These are phyloP conservation scores for Escovopsis sp. DNA, from an alignment of 2,329 filamentous ascomycete genomes.

Conservation along the genomic window DNA sequence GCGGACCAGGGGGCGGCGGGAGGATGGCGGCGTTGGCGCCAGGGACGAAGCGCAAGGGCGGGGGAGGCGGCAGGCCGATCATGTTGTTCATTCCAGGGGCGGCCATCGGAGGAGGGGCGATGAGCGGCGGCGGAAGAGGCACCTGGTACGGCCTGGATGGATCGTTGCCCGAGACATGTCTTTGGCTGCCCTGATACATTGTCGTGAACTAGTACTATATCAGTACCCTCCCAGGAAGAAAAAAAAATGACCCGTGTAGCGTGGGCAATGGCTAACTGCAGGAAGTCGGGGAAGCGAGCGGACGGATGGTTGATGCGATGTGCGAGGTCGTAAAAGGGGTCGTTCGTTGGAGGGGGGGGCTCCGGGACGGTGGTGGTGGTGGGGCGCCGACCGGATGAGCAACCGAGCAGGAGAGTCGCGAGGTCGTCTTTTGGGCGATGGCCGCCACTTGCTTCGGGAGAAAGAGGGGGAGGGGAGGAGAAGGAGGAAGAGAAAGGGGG, in stretches of 20 bases:
- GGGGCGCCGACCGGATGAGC: too few species aligned
- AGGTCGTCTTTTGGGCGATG: too few species aligned
- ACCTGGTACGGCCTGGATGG: constrained; percentile 38
- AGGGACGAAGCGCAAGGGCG: constrained; percentile 36
- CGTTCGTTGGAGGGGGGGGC: too few species aligned
- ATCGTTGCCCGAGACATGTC: constrained; percentile 32
- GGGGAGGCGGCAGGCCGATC: constrained; percentile 39
- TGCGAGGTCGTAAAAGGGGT: too few species aligned
- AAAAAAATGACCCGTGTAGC: neutral
- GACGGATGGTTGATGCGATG: neutral
- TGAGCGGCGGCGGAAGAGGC: constrained; percentile 41
- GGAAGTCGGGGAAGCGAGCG: too few species aligned
- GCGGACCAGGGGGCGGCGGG: constrained; percentile 41
- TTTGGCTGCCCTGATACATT: constrained; percentile 43
- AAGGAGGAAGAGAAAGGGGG: too few species aligned
- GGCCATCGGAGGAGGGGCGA: constrained; percentile 33
- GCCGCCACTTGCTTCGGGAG: too few species aligned
- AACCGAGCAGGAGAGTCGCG: too few species aligned
- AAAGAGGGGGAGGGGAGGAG: too few species aligned
- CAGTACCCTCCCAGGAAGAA: neutral
- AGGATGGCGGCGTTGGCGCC: constrained; percentile 28
- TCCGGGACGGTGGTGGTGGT: too few species aligned
- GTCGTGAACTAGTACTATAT: too few species aligned
- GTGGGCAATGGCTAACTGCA: neutral
- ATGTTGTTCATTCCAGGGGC: constrained; percentile 30